Base-by-base conservation (phyloP, 495 filamentous ascomycete species). In the Cladorrhinum samala region DNA sequence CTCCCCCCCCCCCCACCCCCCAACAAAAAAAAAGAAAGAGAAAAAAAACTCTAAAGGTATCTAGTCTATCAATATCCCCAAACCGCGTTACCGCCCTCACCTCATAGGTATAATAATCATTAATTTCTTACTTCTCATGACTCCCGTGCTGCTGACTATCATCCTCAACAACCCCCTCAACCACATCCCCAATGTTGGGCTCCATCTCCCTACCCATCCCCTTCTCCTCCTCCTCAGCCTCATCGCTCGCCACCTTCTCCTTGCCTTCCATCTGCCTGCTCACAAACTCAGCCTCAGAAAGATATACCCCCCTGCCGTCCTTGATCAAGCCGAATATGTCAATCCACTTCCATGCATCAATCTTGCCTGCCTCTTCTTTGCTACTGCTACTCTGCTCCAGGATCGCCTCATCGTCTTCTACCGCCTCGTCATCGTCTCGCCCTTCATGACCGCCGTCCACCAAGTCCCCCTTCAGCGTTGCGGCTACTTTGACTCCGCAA, bases 381-480 rank as follows among this genome's bases (percentile, higher is more conserved):
- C 14, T 9, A 13, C 21, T 18, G 24, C 6, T 24, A 0, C 16
- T 20, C 23, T 17, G 25, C 21, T 69, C 67, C 20, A 77, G 50
- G 46, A 77, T 73, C 23, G 61, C 65, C 49, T 62, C 61, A 49
- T 74, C 71, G 33, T 70, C 49, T 17, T 54, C 50, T n/a, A 66
- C n/a, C 23, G 61, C 65, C 49, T 62, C 61, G 48, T 74, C 71
- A 36, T 70, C 49, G 16, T 54, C 50, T n/a, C 64, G 56, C 17
- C 63, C 63, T 36, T 54, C 46, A 7, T 56, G 37, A 19, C 38
- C 38, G 1, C 65, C 69, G 13, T 72, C 74, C 13, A 72, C 73
- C 49, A 81, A 65, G 53, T 85, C 83, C 11, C 56, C 59, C 1
- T 43, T 50, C 56, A 65, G 73, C 5, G 81, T 84, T 6, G 71